These are phyloP conservation scores for Ailanthus altissimus DNA, from an alignment of 345 rosid genomes.

Conservation along the genomic window DNA sequence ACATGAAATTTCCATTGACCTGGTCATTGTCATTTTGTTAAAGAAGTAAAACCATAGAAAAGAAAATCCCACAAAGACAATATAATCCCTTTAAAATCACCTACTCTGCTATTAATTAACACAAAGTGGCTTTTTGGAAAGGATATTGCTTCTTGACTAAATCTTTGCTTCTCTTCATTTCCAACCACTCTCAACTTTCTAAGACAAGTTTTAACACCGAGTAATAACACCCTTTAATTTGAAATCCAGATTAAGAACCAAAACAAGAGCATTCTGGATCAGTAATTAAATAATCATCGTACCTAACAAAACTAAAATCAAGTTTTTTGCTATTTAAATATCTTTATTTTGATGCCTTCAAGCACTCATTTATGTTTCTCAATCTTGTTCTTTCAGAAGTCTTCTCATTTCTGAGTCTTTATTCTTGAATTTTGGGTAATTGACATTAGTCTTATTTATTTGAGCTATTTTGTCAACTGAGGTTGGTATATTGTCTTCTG, in stretches of 20 bases:
- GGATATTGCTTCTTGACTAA: neutral
- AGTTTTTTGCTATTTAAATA: no score
- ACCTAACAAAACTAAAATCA: neutral
- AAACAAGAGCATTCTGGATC: neutral
- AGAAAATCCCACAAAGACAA: neutral
- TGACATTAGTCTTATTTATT: neutral
- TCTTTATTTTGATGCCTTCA: neutral
- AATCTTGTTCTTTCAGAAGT: neutral
- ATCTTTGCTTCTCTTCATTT: neutral
- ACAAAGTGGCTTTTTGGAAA: neutral
- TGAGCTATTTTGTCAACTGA: conserved; percentile 13
- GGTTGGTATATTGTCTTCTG: conserved; percentile 20
- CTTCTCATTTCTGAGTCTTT: no score
- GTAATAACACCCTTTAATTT: neutral
- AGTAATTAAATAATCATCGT: neutral
- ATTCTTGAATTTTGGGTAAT: neutral
- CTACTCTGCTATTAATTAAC: conserved; percentile 3
- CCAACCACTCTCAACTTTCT: conserved; percentile 9
- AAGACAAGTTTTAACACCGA: neutral
- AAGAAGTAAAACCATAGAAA: neutral
- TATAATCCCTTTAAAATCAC: neutral
- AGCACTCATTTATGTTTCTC: neutral
- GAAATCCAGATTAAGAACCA: neutral
- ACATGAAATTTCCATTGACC: neutral
- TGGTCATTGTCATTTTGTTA: neutral